Evolutionary conservation across 2,329 filamentous ascomycete genomes (phyloP).

Genomic region (Lachnellula hyalina): DNA sequence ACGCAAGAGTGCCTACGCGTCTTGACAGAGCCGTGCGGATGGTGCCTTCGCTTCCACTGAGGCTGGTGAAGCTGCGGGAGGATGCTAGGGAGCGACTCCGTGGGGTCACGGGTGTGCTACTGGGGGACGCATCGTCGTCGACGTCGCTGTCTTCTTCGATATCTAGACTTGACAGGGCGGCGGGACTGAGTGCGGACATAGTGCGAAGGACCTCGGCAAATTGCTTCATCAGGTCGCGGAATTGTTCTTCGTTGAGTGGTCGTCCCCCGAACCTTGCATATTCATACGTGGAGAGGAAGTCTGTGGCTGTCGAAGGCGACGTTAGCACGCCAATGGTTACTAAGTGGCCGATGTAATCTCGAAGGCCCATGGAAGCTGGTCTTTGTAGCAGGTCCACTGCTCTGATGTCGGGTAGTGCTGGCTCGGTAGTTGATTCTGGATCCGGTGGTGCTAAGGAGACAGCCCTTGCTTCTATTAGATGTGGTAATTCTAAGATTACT

Average conservation of each 20-base stretch:
- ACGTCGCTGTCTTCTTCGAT: conserved; percentile 25
- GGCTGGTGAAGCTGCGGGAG: conserved; percentile 17
- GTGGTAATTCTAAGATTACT: conserved; percentile 78
- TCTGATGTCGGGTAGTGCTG: conserved; percentile 54
- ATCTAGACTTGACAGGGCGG: conserved; percentile 20
- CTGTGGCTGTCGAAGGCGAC: conserved; percentile 42
- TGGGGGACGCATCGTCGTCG: conserved; percentile 25
- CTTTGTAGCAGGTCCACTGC: conserved; percentile 69
- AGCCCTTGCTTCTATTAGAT: conserved; percentile 87
- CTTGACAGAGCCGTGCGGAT: conserved; percentile 25
- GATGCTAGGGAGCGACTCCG: conserved; percentile 27
- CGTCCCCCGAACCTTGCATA: conserved; percentile 73
- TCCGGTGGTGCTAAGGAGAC: conserved; percentile 71
- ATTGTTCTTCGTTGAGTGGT: conserved; percentile 63
- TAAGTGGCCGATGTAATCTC: conserved; percentile 73
- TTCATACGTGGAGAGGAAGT: conserved; percentile 76
- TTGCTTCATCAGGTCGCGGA: conserved; percentile 73
- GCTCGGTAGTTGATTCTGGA: conserved; percentile 35
- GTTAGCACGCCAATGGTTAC: conserved; percentile 60
- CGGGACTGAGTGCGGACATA: conserved; percentile 52
- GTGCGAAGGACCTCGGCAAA: conserved; percentile 75
- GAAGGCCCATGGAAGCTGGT: conserved; percentile 64
- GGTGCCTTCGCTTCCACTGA: conserved; percentile 26
- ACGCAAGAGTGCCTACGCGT: conserved; percentile 8
- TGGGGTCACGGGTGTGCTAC: conserved; percentile 18